These are phyloP conservation scores for Ailanthus altissimus DNA, from an alignment of 345 rosid genomes.

Conservation along the genomic window DNA sequence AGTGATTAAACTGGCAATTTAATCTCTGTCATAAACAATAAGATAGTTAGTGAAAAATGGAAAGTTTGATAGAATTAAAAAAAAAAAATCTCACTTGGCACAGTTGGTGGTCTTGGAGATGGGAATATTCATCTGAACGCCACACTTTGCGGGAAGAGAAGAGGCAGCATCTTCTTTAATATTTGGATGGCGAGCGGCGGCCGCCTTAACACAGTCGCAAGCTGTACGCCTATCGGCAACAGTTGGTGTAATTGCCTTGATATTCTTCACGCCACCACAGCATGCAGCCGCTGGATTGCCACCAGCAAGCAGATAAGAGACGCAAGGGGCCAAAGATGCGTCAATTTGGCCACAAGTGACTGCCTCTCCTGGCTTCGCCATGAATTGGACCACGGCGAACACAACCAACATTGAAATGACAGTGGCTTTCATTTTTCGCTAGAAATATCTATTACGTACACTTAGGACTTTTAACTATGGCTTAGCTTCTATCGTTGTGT, in stretches of 20 bases:
- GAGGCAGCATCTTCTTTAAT: background rate
- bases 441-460: background rate
- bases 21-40: background rate
- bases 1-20: no score
- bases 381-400: background rate
- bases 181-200: background rate
- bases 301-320: background rate
- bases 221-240: background rate
- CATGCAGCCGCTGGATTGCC: slow-evolving; percentile 2
- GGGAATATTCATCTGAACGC: background rate
- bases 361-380: background rate
- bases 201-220: background rate
- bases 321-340: background rate
- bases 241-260: background rate
- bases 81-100: background rate
- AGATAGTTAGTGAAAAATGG: background rate
- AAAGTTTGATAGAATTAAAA: background rate
- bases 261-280: slow-evolving; percentile 7
- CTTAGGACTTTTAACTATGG: background rate
- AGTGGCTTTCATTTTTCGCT: background rate
- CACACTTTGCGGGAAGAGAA: background rate
- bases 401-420: background rate
- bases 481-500: background rate
- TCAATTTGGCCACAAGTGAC: background rate
- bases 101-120: background rate